Evolutionary conservation across 345 rosid species (phyloP), one percentile per base, ranked within the genome.

Genomic region (Microcos paniculata): DNA sequence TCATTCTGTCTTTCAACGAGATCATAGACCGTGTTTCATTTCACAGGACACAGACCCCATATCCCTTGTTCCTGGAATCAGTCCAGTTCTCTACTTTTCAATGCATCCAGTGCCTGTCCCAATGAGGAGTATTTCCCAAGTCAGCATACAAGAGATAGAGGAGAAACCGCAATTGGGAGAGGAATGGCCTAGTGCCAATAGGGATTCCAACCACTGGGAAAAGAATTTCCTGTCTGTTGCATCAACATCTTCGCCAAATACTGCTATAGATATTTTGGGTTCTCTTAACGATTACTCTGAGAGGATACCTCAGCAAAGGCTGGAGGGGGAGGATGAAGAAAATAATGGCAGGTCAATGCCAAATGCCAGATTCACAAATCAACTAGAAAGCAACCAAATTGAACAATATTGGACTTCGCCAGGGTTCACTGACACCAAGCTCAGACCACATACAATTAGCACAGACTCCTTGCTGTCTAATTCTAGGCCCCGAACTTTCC

Each of bases 131-230:
- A 59, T 78, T 53, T 63, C 80, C 15, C 72, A 78, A 71, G 71
- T 78, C 51, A 63, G 66, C 49, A 63, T 78, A 71, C 66, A 52
- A 63, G 80, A 78, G 76, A 63, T 72, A n/a, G 76, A 78, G 57
- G 80, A 63, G 63, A 65, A 42, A 49, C 4, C 59, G 1, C 80
- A 52, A 30, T 33, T 40, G 24, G 65, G 71, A 52, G 55, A 62
- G 46, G 56, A 63, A 63, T 77, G 80, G 80, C 14, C 24, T 42
- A 52, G 49, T 61, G 28, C 46, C n/a, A 21, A 70, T 77, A 28
- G 9, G 12, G 79, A 62, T 61, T 61, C 43, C 4, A 19, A 35
- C 30, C 53, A 59, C 56, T 59, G 70, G 79, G 53, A 48, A 35
- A 69, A 14, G 38, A 76, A 69, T 33, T 69, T n/a, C 56, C 40